Evolutionary conservation across 345 rosid genomes (phyloP).

Genomic region (Leavenworthia alabamica): DNA sequence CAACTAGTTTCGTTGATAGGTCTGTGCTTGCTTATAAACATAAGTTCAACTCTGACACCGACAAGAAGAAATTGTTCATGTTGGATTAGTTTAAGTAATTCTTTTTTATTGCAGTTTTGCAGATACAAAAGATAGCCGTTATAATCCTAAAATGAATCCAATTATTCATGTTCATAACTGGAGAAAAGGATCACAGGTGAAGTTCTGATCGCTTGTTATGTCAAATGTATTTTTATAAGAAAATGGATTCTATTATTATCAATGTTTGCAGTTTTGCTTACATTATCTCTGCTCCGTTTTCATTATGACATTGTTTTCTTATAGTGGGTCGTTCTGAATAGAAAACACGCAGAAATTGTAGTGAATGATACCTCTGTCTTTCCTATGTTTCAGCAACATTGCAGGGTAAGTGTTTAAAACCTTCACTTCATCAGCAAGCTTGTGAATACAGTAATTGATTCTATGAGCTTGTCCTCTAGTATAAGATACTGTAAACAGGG

Average conservation of each 20-base stretch:
- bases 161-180: constrained; percentile 72
- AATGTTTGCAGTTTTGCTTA: constrained; percentile 6
- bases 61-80: background rate
- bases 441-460: background rate
- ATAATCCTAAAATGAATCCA: constrained; percentile 88
- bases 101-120: constrained; percentile 60
- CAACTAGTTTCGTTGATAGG: constrained; percentile 97
- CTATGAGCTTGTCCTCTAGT: background rate
- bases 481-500: background rate
- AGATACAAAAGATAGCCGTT: constrained; percentile 92
- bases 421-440: background rate
- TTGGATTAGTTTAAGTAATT: background rate
- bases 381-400: constrained; percentile 79
- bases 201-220: constrained; percentile 11
- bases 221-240: background rate
- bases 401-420: constrained; percentile 59
- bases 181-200: constrained; percentile 99
- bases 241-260: background rate
- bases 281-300: background rate
- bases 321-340: constrained; percentile 87
- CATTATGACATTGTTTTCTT: constrained; percentile 20
- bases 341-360: constrained; percentile 81
- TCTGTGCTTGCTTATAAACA: constrained; percentile 32
- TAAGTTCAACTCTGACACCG: background rate
- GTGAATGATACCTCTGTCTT: constrained; percentile 74